A percentile compares a stretch with the other conserved stretches of the same genome.
Evolutionary conservation across 495 filamentous ascomycete genomes (phyloP).

Genomic region (Astrocystis sublimbata): DNA sequence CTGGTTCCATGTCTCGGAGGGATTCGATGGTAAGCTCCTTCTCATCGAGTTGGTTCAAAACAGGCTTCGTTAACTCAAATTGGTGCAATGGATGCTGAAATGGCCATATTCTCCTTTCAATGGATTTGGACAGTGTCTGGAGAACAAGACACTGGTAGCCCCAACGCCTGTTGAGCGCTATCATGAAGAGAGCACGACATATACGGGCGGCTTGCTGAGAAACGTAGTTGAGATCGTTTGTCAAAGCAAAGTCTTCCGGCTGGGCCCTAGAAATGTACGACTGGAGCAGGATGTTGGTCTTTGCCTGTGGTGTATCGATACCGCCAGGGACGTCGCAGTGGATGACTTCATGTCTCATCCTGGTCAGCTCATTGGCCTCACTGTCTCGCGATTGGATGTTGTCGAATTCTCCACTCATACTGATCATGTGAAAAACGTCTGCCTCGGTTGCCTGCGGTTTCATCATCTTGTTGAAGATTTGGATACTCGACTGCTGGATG

Average conservation of each 20-base stretch:
- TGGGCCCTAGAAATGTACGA: conserved; percentile 88
- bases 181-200: conserved; percentile 94
- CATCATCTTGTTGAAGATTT: conserved; percentile 96
- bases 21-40: conserved; percentile 75
- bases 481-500: conserved; percentile 85
- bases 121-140: conserved; percentile 87
- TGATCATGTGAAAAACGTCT: conserved; percentile 91
- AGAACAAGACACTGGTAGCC: conserved; percentile 90
- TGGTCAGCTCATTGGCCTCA: conserved; percentile 75
- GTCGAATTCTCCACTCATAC: conserved; percentile 94
- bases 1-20: conserved; percentile 85
- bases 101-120: conserved; percentile 92
- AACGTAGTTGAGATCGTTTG: conserved; percentile 90
- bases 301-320: conserved; percentile 76
- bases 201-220: conserved; percentile 94
- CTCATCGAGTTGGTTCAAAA: conserved; percentile 79
- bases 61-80: conserved; percentile 83
- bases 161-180: conserved; percentile 91
- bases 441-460: conserved; percentile 75
- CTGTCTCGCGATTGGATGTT: conserved; percentile 90
- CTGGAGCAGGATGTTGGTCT: conserved; percentile 95
- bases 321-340: conserved; percentile 74
- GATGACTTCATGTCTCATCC: conserved; percentile 62
- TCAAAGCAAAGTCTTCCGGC: conserved; percentile 88
- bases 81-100: conserved; percentile 94